Conservation (phyloP, 2,329 filamentous ascomycete species). For the Calonectria pseudoturangicola region DNA sequence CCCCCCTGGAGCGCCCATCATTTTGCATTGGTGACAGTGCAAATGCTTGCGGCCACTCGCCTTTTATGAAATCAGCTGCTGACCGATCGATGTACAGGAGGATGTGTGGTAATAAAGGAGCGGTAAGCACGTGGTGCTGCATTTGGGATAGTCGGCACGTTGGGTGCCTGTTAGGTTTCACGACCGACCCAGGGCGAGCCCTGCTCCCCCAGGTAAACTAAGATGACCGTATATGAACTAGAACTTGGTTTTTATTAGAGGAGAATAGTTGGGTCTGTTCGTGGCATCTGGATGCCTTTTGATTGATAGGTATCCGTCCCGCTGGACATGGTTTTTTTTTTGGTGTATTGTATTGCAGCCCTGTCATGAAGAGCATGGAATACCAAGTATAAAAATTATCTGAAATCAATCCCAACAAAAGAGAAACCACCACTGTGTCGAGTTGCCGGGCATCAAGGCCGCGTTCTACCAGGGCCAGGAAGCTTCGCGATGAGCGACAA, state of each 20-base stretch:
- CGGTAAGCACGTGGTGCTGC: constrained; percentile 38
- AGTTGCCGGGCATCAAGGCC: not conserved
- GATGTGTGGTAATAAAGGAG: constrained; percentile 79
- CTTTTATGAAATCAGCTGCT: constrained; percentile 38
- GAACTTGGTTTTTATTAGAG: constrained; percentile 48
- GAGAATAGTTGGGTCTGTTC: constrained; percentile 44
- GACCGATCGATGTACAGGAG: constrained; percentile 68
- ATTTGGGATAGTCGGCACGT: constrained; percentile 48
- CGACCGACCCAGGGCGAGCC: constrained; percentile 45
- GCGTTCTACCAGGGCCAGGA: not conserved
- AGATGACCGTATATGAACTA: constrained; percentile 52
- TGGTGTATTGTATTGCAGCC: constrained; percentile 44
- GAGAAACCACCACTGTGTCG: constrained; percentile 7
- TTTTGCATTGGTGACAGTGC: not conserved
- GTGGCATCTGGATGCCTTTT: constrained; percentile 44
- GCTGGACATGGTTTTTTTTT: constrained; percentile 32
- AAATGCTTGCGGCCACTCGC: constrained; percentile 16
- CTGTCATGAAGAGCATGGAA: constrained; percentile 31
- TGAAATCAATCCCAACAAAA: not conserved
- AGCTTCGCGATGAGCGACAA: constrained; percentile 21
- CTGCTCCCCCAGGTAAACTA: constrained; percentile 47
- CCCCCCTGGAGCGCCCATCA: not conserved
- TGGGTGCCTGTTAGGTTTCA: constrained; percentile 50
- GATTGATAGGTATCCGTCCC: constrained; percentile 40
- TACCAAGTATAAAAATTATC: constrained; percentile 22